Conservation (phyloP, 106 monocot species). For the Vanilla planifolia region DNA sequence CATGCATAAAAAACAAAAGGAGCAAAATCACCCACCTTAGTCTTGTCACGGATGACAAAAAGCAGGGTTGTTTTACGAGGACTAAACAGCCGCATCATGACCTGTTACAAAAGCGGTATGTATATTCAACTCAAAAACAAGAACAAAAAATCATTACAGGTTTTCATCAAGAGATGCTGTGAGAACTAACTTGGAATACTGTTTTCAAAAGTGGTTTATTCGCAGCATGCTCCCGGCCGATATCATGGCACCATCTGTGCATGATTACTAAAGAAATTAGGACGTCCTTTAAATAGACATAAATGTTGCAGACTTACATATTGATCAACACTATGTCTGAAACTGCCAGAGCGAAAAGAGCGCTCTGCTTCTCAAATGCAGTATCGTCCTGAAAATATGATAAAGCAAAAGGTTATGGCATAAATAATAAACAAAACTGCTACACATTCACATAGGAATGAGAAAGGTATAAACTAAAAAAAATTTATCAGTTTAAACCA, state of each 20-base stretch:
- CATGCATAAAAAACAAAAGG: not conserved
- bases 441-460: too few relatives aligned
- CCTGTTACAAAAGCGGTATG: constrained; percentile 40
- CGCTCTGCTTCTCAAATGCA: constrained; percentile 86
- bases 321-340: constrained; percentile 86
- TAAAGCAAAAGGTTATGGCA: not conserved
- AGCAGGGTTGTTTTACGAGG: constrained; percentile 93
- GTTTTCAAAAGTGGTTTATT: constrained; percentile 90
- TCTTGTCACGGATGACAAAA: constrained; percentile 97
- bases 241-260: constrained; percentile 92
- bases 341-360: constrained; percentile 79
- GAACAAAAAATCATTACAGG: not conserved
- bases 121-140: constrained; percentile 9
- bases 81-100: constrained; percentile 95
- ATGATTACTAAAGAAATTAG: not conserved
- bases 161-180: constrained; percentile 3
- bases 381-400: constrained; percentile 68
- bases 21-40: constrained; percentile 37
- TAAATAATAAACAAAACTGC: too few relatives aligned
- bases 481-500: too few relatives aligned
- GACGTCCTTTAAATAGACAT: not conserved
- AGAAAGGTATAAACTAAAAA: too few relatives aligned
- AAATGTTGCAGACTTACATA: constrained; percentile 40
- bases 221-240: constrained; percentile 91
- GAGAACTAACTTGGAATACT: constrained; percentile 74